phyloP scores from a whole-genome alignment of 2,329 filamentous ascomycete species.

The Xylariaceae sp. region DNA sequence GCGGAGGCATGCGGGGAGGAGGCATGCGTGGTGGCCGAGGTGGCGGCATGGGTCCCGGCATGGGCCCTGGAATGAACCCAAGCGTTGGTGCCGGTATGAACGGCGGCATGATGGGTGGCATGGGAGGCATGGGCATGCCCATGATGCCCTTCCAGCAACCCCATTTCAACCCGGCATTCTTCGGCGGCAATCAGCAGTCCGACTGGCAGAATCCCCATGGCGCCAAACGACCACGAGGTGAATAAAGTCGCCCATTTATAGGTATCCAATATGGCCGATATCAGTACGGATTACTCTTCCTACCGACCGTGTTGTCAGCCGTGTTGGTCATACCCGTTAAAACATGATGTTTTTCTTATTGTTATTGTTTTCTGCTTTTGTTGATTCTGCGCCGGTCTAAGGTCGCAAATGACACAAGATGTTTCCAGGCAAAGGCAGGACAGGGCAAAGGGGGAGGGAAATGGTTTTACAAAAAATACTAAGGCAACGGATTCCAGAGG shows the following conservation, averaged over 20 bases:
- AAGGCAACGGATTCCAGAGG: background rate
- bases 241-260: conserved; percentile 15
- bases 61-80: conserved; percentile 29
- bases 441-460: background rate
- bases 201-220: conserved; percentile 35
- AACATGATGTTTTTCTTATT: background rate
- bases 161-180: conserved; percentile 33
- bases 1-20: conserved; percentile 30
- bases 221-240: conserved; percentile 32
- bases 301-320: background rate
- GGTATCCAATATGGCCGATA: no score
- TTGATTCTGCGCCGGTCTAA: background rate
- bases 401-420: no score
- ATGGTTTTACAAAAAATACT: background rate
- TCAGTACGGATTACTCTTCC: background rate
- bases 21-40: conserved; percentile 32
- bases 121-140: conserved; percentile 30
- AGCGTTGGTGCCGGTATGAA: conserved; percentile 26
- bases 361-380: background rate
- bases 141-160: conserved; percentile 33
- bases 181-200: conserved; percentile 30
- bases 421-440: background rate
- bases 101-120: conserved; percentile 30
- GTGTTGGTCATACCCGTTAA: background rate
- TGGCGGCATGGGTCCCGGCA: conserved; percentile 27